These are phyloP conservation scores for Russula brevipes DNA, from an alignment of 768 basidiomycete species.

Conservation along the genomic window DNA sequence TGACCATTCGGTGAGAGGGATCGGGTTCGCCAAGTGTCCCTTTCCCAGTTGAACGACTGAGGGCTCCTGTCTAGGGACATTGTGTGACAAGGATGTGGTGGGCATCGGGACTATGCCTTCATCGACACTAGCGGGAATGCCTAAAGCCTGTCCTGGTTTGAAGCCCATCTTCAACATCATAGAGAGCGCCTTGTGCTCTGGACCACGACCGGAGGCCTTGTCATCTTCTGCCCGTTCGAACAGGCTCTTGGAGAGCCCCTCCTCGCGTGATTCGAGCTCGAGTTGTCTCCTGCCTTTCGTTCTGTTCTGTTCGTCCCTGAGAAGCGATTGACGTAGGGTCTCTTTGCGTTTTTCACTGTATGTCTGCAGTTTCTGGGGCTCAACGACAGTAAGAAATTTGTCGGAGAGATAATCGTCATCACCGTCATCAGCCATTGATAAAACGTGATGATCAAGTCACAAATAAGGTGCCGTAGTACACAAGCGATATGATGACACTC, in stretches of 20 bases:
- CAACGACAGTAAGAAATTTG: slow-evolving; percentile 60
- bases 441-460: slow-evolving; percentile 18
- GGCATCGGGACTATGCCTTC: not conserved
- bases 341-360: slow-evolving; percentile 71
- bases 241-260: slow-evolving; percentile 73
- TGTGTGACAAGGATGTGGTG: not conserved
- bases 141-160: slow-evolving; percentile 76
- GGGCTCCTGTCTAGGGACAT: slow-evolving; percentile 1
- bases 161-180: slow-evolving; percentile 97
- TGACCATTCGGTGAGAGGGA: slow-evolving; percentile 76
- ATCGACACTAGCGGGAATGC: slow-evolving; percentile 36
- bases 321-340: slow-evolving; percentile 48
- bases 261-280: slow-evolving; percentile 70
- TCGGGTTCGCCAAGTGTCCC: slow-evolving; percentile 56
- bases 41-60: not conserved
- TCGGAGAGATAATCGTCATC: slow-evolving; percentile 89
- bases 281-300: slow-evolving; percentile 60
- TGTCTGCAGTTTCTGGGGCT: slow-evolving; percentile 46
- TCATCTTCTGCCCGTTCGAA: slow-evolving; percentile 73
- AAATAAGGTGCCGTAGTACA: slow-evolving; percentile 15
- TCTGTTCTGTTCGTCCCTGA: slow-evolving; percentile 64
- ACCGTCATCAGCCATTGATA: slow-evolving; percentile 52
- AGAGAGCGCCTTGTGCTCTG: slow-evolving; percentile 69
- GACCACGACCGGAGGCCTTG: slow-evolving; percentile 41
- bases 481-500: slow-evolving; percentile 17